Conservation (phyloP, 169 alveolate species). For the Theileria equi region DNA sequence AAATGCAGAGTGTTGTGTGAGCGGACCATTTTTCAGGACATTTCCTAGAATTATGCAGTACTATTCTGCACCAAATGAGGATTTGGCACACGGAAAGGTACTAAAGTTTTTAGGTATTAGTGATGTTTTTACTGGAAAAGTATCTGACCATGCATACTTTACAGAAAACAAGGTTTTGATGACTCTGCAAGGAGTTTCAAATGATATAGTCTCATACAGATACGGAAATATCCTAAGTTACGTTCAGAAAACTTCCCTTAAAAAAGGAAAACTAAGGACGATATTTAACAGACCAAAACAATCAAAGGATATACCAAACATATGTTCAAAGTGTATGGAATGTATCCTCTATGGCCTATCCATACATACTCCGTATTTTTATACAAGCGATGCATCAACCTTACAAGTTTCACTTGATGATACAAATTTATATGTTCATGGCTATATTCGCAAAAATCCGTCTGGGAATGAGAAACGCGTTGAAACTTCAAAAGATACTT, state of each 20-base stretch:
- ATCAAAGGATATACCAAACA: conserved; percentile 34
- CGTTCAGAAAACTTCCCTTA: conserved; percentile 21
- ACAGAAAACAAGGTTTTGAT: conserved; percentile 10
- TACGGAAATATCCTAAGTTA: conserved; percentile 39
- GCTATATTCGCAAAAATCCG: conserved; percentile 64
- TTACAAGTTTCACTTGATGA: conserved; percentile 77
- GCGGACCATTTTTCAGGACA: conserved; percentile 79
- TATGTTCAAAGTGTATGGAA: conserved; percentile 59
- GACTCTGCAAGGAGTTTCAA: conserved; percentile 17
- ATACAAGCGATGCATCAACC: conserved; percentile 70
- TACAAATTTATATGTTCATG: conserved; percentile 65
- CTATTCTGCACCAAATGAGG: conserved; percentile 47
- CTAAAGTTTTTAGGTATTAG: conserved; percentile 28
- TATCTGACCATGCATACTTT: not conserved
- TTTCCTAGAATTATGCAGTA: conserved; percentile 80
- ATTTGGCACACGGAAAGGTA: conserved; percentile 16
- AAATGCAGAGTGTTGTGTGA: conserved; percentile 83
- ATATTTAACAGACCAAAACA: not conserved
- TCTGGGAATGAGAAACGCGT: conserved; percentile 16
- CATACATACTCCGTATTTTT: conserved; percentile 80
- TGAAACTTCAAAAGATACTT: conserved; percentile 33
- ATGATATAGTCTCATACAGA: conserved; percentile 44
- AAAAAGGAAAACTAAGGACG: conserved; percentile 12
- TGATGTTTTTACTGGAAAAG: not conserved
- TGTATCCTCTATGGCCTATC: conserved; percentile 67